Conservation (phyloP, 2,329 filamentous ascomycete genomes). For the Massarina eburnea region DNA sequence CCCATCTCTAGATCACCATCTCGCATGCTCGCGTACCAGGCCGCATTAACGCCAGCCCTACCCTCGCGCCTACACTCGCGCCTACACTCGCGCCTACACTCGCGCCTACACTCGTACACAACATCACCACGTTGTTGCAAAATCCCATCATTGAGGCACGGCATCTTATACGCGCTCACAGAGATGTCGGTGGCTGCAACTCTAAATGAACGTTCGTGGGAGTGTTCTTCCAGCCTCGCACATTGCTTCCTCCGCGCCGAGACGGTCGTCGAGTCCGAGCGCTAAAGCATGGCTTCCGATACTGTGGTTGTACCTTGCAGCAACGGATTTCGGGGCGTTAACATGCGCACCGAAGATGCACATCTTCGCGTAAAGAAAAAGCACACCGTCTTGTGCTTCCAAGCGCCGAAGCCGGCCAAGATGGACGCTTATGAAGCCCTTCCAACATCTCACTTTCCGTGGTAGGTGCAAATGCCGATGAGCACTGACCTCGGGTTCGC, state of each 20-base stretch:
- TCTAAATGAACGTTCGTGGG: constrained; percentile 21
- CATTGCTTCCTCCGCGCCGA: constrained; percentile 10
- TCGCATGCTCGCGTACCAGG: not conserved
- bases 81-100: constrained; percentile 6
- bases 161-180: constrained; percentile 5
- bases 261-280: constrained; percentile 6
- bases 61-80: no score
- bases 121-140: not conserved
- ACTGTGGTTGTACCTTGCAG: constrained; percentile 1
- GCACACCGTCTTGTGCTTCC: not conserved
- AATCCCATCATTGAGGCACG: constrained; percentile 6
- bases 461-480: not conserved
- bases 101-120: constrained; percentile 2
- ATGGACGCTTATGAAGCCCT: constrained; percentile 1
- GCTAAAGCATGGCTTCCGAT: constrained; percentile 5
- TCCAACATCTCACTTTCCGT: not conserved
- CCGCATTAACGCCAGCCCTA: constrained; percentile 12
- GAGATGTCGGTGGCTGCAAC: constrained; percentile 25
- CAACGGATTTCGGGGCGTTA: not conserved
- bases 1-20: constrained; percentile 24
- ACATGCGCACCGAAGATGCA: not conserved
- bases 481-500: not conserved
- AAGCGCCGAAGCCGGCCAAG: constrained; percentile 1
- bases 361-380: not conserved
- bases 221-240: constrained; percentile 13